Percentiles rank a stretch among this genome's conserved stretches.
Evolutionary conservation across 495 filamentous ascomycete species (phyloP).

Genomic region (Penicillium manginii): DNA sequence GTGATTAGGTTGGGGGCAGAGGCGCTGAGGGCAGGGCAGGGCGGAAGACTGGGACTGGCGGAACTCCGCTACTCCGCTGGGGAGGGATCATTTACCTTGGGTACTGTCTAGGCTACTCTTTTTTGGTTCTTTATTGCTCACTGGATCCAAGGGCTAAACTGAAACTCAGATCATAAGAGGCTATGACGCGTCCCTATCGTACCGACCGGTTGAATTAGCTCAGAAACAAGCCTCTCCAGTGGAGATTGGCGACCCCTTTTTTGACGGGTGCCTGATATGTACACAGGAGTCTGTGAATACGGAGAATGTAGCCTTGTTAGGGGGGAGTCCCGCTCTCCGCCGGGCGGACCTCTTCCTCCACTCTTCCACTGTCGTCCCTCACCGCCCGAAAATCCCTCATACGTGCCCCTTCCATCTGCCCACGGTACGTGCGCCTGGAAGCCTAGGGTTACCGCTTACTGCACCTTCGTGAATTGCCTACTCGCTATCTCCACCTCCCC

Average conservation of each 20-base stretch:
- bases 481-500: background rate
- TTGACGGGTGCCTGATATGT: background rate
- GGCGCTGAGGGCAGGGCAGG: background rate
- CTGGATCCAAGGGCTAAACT: background rate
- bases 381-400: constrained; percentile 33
- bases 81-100: background rate
- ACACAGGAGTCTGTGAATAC: background rate
- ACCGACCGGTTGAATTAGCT: background rate
- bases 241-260: background rate
- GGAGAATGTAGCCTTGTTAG: no score
- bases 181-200: background rate
- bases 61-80: constrained; percentile 7
- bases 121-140: background rate
- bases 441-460: background rate
- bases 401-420: constrained; percentile 14
- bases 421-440: background rate
- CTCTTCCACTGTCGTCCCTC: background rate
- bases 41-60: constrained; percentile 1
- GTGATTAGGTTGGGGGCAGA: background rate
- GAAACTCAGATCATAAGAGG: background rate
- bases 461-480: constrained; percentile 8
- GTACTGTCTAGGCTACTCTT: background rate
- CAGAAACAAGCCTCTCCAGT: constrained; percentile 1
- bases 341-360: background rate
- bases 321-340: background rate